These are phyloP conservation scores for Dichotomopilus funicola DNA, from an alignment of 2,329 filamentous ascomycete genomes.

Conservation along the genomic window DNA sequence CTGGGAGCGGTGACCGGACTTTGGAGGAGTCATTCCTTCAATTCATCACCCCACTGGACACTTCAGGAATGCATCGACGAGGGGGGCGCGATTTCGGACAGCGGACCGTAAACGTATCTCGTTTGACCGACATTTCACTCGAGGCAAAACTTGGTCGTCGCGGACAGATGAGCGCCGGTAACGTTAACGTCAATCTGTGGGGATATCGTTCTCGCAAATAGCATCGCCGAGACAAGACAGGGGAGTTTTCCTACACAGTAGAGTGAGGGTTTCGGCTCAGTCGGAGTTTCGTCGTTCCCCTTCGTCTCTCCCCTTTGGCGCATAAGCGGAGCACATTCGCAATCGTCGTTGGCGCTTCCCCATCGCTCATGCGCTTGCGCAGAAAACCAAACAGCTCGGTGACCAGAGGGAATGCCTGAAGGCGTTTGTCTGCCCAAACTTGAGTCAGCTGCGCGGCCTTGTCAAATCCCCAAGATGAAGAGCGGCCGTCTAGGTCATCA, in stretches of 20 bases:
- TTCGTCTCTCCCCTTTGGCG: too few species aligned
- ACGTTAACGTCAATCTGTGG: too few species aligned
- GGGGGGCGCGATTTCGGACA: background rate
- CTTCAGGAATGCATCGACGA: background rate
- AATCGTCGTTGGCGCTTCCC: background rate
- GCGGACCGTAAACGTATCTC: background rate
- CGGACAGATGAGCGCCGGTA: too few species aligned
- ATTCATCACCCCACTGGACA: background rate
- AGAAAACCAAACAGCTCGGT: background rate
- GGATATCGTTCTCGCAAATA: background rate
- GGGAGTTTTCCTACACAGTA: too few species aligned
- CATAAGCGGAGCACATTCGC: too few species aligned
- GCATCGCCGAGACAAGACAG: background rate
- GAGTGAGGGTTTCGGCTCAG: too few species aligned
- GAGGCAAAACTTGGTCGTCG: too few species aligned
- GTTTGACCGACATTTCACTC: background rate
- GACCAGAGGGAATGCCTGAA: too few species aligned
- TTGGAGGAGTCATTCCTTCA: background rate
- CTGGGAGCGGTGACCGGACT: slow-evolving; percentile 7
- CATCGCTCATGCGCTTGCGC: background rate
- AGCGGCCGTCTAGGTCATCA: background rate
- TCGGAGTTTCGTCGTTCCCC: too few species aligned
- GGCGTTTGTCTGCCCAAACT: background rate
- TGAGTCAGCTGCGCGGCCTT: slow-evolving; percentile 7
- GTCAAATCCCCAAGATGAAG: slow-evolving; percentile 3